These are phyloP conservation scores for Coffea humblotiana DNA, from an alignment of 305 asterid genomes.

Conservation along the genomic window DNA sequence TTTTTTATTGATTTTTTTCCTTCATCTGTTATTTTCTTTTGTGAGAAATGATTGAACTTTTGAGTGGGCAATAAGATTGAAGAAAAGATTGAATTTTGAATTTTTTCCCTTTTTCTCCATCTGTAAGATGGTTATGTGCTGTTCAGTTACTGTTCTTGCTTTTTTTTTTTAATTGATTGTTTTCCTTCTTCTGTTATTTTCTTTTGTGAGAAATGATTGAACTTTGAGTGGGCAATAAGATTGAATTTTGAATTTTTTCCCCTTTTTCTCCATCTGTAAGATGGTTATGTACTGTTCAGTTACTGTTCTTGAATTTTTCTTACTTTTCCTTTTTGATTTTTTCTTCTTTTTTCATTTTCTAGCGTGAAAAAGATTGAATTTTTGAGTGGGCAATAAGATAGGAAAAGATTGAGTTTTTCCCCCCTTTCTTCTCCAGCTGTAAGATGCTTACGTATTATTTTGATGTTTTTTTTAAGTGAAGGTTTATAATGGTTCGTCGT, in stretches of 20 bases:
- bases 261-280: constrained; percentile 55
- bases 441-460: neutral
- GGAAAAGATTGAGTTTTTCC: too few relatives aligned
- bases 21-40: too few relatives aligned
- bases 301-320: neutral
- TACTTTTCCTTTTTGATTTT: neutral
- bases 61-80: too few relatives aligned
- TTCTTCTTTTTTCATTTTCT: too few relatives aligned
- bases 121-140: constrained; percentile 34
- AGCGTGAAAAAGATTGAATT: neutral
- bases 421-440: too few relatives aligned
- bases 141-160: neutral
- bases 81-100: too few relatives aligned
- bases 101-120: constrained; percentile 25
- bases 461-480: neutral
- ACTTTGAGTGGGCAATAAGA: neutral
- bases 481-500: neutral
- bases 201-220: neutral
- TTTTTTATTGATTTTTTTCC: too few relatives aligned
- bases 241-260: too few relatives aligned
- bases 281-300: constrained; percentile 77
- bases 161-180: neutral
- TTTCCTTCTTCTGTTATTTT: too few relatives aligned
- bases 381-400: too few relatives aligned
- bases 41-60: neutral